phyloP scores from a whole-genome alignment of 768 basidiomycete genomes.

The Xerocomellus chrysenteron region DNA sequence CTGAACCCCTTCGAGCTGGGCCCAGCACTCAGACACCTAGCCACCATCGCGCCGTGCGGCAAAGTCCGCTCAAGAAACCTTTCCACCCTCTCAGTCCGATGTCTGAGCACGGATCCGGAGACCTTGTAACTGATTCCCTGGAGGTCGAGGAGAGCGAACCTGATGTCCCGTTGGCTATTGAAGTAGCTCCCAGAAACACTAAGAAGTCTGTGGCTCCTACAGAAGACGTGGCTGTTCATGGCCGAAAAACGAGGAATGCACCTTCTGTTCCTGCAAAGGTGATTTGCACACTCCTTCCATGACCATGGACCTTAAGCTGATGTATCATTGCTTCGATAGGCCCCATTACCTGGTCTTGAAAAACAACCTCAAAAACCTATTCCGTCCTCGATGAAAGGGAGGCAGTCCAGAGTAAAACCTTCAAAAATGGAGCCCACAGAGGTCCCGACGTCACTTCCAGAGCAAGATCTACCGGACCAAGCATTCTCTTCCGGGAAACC shows the following conservation, averaged over 20 bases:
- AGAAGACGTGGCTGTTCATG: not conserved
- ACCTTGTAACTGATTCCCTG: constrained; percentile 30
- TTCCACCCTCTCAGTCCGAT: constrained; percentile 25
- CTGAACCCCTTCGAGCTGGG: constrained; percentile 49
- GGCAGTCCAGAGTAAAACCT: constrained; percentile 6
- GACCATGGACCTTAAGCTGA: not conserved
- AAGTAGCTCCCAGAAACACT: constrained; percentile 20
- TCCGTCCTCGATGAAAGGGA: constrained; percentile 11
- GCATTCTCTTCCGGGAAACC: constrained; percentile 5
- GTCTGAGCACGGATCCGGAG: constrained; percentile 21
- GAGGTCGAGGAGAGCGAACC: constrained; percentile 33
- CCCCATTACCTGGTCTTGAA: not conserved
- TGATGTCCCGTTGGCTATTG: constrained; percentile 45
- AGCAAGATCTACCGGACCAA: constrained; percentile 42
- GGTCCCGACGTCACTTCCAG: constrained; percentile 61
- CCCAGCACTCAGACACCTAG: constrained; percentile 10
- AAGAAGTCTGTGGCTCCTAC: constrained; percentile 2
- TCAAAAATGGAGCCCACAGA: constrained; percentile 32
- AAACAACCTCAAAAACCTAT: constrained; percentile 10
- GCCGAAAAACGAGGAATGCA: constrained; percentile 4
- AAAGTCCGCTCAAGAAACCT: constrained; percentile 14
- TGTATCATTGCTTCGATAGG: constrained; percentile 1
- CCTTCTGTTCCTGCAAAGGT: constrained; percentile 19
- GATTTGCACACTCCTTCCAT: not conserved
- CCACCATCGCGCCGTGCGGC: not conserved